Conservation (phyloP, 352 stramenopile species). For the Globisporangium spinosum region DNA sequence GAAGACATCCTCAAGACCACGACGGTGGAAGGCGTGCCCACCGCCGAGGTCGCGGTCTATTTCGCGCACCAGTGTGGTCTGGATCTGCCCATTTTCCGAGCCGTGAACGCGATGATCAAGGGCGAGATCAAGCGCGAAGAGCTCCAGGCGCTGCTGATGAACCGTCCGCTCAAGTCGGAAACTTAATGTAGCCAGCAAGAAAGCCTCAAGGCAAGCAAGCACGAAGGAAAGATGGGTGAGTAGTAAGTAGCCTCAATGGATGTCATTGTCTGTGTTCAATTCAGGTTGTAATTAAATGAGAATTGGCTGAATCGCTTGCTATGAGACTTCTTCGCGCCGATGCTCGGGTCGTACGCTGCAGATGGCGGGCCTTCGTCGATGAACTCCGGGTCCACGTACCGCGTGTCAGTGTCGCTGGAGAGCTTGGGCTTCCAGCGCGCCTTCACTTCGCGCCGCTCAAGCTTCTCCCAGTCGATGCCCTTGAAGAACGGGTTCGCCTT, state of each 20-base stretch:
- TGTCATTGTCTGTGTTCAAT: conserved; percentile 10
- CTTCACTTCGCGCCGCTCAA: conserved; percentile 66
- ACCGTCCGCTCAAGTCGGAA: conserved; percentile 74
- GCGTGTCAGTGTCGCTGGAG: conserved; percentile 79
- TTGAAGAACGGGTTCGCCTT: conserved; percentile 73
- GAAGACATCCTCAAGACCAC: conserved; percentile 91
- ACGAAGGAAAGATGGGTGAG: neutral
- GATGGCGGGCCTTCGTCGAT: conserved; percentile 83
- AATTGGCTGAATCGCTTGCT: conserved; percentile 90
- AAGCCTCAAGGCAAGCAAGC: neutral
- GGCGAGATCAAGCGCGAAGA: conserved; percentile 70
- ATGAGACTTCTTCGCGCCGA: conserved; percentile 49
- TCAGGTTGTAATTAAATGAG: conserved; percentile 86
- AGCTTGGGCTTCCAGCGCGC: conserved; percentile 84
- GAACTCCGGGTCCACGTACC: conserved; percentile 88
- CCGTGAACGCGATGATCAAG: conserved; percentile 85
- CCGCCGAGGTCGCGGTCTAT: conserved; percentile 89
- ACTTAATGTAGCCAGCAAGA: conserved; percentile 26
- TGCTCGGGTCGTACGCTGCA: conserved; percentile 71
- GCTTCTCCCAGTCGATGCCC: conserved; percentile 70
- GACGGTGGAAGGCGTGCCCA: conserved; percentile 95
- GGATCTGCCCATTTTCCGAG: conserved; percentile 89
- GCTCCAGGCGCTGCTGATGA: conserved; percentile 76
- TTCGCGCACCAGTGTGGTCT: conserved; percentile 90
- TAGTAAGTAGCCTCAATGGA: neutral